phyloP scores from a whole-genome alignment of 2,329 filamentous ascomycete genomes.

The Coniochaeta sp. region DNA sequence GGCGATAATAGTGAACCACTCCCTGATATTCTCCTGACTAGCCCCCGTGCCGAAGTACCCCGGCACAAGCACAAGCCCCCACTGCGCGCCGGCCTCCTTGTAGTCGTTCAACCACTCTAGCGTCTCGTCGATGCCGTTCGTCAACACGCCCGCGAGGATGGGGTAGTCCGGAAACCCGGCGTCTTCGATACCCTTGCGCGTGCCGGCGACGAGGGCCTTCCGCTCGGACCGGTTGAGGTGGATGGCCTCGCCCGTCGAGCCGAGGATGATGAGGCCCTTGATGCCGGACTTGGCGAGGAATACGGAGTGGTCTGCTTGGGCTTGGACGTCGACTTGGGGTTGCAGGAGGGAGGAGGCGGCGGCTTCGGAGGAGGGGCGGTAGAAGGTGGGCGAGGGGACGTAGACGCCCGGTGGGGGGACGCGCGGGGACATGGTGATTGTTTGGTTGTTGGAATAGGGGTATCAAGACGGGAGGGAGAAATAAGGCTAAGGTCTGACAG shows the following conservation, averaged over 20 bases:
- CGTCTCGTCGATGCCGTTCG: slow-evolving; percentile 51
- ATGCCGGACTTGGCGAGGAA: slow-evolving; percentile 55
- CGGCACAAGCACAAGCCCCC: slow-evolving; percentile 56
- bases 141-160: slow-evolving; percentile 54
- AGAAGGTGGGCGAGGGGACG: slow-evolving; percentile 59
- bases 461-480: no score
- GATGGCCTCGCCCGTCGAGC: slow-evolving; percentile 57
- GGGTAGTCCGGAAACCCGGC: slow-evolving; percentile 52
- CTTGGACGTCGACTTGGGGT: slow-evolving; percentile 47
- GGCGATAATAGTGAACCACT: slow-evolving; percentile 56
- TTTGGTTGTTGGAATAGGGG: neutral
- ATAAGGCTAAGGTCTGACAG: no score
- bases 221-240: slow-evolving; percentile 54
- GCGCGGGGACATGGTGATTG: slow-evolving; percentile 18
- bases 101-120: slow-evolving; percentile 41
- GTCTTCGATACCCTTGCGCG: slow-evolving; percentile 46
- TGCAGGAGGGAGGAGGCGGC: slow-evolving; percentile 36
- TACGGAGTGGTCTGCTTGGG: slow-evolving; percentile 50
- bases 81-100: slow-evolving; percentile 51
- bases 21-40: slow-evolving; percentile 49
- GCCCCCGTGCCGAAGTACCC: slow-evolving; percentile 57
- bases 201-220: slow-evolving; percentile 43
- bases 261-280: slow-evolving; percentile 53
- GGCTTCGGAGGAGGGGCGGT: slow-evolving; percentile 32
- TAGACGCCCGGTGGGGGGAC: slow-evolving; percentile 48